Percentiles rank a stretch among this genome's conserved stretches.
These are phyloP conservation scores for Petrea volubilis DNA, from an alignment of 257 asterid species.

Conservation along the genomic window DNA sequence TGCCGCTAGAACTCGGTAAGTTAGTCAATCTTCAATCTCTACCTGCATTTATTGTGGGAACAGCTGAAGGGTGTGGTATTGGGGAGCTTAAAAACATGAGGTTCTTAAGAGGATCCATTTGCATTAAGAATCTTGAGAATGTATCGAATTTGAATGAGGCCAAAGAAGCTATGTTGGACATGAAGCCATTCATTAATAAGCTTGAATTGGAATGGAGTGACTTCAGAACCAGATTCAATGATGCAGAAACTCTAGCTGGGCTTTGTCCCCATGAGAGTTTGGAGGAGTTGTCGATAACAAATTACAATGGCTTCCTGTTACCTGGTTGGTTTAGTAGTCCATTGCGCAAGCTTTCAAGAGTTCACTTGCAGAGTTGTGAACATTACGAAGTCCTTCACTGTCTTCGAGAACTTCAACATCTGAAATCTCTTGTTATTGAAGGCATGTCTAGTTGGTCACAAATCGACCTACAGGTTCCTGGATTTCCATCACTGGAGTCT, in stretches of 20 bases:
- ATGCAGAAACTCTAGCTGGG: constrained; percentile 35
- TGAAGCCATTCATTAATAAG: constrained; percentile 31
- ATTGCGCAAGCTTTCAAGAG: constrained; percentile 31
- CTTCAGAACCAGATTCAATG: neutral
- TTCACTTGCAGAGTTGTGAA: constrained; percentile 31
- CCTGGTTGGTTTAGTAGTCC: constrained; percentile 38
- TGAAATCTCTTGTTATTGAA: constrained; percentile 39
- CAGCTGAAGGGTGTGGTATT: constrained; percentile 26
- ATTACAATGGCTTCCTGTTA: constrained; percentile 26
- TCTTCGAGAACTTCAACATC: constrained; percentile 36
- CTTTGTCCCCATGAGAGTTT: constrained; percentile 45
- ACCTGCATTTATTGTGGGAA: constrained; percentile 32
- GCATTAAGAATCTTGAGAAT: constrained; percentile 37
- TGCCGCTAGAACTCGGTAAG: constrained; percentile 37
- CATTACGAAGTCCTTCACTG: constrained; percentile 21
- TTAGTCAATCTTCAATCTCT: constrained; percentile 37
- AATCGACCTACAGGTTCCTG: constrained; percentile 14
- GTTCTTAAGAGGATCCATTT: constrained; percentile 35
- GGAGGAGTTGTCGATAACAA: constrained; percentile 33
- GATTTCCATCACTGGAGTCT: constrained; percentile 35
- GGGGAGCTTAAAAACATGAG: constrained; percentile 37
- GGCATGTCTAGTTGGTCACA: constrained; percentile 23
- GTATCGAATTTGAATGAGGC: constrained; percentile 31
- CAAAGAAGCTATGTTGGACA: constrained; percentile 28
- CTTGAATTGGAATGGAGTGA: constrained; percentile 39